Conservation (phyloP, 1,284 basidiomycete species). For the Trichosporon coremiiforme region DNA sequence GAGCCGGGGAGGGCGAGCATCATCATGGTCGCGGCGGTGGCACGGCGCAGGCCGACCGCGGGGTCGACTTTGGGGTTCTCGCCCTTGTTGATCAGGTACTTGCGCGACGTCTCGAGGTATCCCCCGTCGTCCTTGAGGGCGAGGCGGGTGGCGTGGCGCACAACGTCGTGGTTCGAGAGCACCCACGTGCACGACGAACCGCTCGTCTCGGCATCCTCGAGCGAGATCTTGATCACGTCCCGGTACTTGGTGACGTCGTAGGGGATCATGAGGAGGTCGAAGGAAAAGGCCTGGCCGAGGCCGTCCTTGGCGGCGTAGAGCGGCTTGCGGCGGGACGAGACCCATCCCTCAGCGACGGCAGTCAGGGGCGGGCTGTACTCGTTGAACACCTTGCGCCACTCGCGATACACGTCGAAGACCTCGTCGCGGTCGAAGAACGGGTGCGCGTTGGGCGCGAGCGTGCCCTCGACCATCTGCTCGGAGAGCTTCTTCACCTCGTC, state of each 20-base stretch:
- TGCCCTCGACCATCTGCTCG: constrained; percentile 31
- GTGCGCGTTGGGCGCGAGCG: constrained; percentile 35
- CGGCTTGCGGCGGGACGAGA: constrained; percentile 42
- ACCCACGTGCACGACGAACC: constrained; percentile 49
- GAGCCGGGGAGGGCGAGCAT: constrained; percentile 50
- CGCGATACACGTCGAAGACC: constrained; percentile 45
- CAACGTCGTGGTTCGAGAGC: constrained; percentile 49
- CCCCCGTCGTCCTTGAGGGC: constrained; percentile 37
- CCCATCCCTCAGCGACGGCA: constrained; percentile 53
- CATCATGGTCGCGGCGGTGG: constrained; percentile 44
- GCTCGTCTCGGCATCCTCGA: constrained; percentile 34
- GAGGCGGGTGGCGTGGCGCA: constrained; percentile 49
- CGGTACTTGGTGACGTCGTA: constrained; percentile 36
- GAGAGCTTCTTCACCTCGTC: constrained; percentile 28
- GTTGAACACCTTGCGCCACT: constrained; percentile 52
- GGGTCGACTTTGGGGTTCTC: constrained; percentile 32
- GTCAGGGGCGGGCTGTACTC: constrained; percentile 50
- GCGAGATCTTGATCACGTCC: constrained; percentile 36
- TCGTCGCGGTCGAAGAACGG: constrained; percentile 45
- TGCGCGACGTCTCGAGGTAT: constrained; percentile 28
- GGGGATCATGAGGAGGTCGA: constrained; percentile 48
- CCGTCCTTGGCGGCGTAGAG: constrained; percentile 43
- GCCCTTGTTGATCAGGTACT: constrained; percentile 34
- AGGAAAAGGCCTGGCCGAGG: constrained; percentile 52
- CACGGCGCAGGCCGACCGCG: constrained; percentile 39